A percentile compares a stretch with the other conserved stretches of the same genome.
Conservation (phyloP, 2,329 filamentous ascomycete genomes). For the Ceratocystiopsis brevicomis region DNA sequence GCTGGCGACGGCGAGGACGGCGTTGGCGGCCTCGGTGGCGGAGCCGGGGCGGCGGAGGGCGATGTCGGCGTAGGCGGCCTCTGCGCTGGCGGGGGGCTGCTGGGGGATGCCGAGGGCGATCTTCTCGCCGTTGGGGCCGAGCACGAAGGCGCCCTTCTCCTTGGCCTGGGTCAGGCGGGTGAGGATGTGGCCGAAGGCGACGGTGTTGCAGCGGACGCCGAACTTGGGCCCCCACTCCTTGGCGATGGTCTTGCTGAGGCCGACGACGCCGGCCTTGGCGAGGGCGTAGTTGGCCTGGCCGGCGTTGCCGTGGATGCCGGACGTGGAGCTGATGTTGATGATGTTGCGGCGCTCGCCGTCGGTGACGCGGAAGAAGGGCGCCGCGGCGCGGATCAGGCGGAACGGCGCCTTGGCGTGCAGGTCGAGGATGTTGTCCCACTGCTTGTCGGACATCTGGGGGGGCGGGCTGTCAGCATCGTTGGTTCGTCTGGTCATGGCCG, state of each 20-base stretch:
- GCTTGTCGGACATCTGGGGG: constrained; percentile 55
- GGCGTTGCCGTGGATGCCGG: constrained; percentile 68
- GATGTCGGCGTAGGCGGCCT: constrained; percentile 44
- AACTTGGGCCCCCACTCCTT: constrained; percentile 82
- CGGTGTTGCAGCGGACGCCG: constrained; percentile 64
- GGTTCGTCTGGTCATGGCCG: too few relatives aligned
- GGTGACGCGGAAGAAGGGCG: constrained; percentile 72
- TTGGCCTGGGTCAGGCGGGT: constrained; percentile 70
- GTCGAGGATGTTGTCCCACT: constrained; percentile 76
- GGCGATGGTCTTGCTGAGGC: constrained; percentile 73
- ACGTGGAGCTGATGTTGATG: constrained; percentile 70
- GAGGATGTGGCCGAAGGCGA: constrained; percentile 67
- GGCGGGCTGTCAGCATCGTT: too few relatives aligned
- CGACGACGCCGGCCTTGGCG: constrained; percentile 67
- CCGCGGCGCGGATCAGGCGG: constrained; percentile 59
- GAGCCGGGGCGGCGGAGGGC: constrained; percentile 59
- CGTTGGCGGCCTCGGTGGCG: constrained; percentile 61
- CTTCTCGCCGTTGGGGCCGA: constrained; percentile 56
- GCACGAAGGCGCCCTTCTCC: constrained; percentile 64
- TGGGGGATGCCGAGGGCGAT: constrained; percentile 56
- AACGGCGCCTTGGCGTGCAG: constrained; percentile 77
- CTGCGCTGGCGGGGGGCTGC: constrained; percentile 29
- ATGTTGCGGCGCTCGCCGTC: constrained; percentile 63
- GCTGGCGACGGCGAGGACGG: constrained; percentile 60
- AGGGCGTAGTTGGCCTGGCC: constrained; percentile 82